phyloP scores from a whole-genome alignment of 2,329 filamentous ascomycete species.

The Cephalotrichum gorgonifer region DNA sequence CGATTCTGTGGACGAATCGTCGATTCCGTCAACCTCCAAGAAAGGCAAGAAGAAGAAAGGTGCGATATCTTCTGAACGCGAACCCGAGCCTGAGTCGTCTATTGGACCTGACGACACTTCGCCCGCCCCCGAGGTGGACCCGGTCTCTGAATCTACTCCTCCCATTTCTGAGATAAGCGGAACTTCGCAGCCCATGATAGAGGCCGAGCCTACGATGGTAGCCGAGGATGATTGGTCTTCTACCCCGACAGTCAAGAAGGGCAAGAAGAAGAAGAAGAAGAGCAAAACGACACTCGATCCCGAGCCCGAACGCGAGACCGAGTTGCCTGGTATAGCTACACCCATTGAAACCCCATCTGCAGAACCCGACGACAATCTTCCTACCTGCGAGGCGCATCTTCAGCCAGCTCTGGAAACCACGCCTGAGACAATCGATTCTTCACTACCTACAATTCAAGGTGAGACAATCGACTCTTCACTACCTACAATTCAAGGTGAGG shows the following conservation, averaged over 20 bases:
- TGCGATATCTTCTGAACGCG: no score
- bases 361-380: no score
- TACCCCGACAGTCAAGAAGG: background rate
- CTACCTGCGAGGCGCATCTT: no score
- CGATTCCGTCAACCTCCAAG: no score
- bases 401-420: no score
- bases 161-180: background rate
- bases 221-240: background rate
- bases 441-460: background rate
- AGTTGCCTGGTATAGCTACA: no score
- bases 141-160: background rate
- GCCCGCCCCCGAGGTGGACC: background rate
- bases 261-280: conserved; percentile 2
- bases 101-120: background rate
- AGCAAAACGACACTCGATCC: background rate
- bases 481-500: background rate
- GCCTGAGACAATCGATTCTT: background rate
- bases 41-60: no score
- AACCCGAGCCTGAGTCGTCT: no score
- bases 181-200: background rate
- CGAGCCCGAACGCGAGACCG: background rate
- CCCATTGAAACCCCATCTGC: no score
- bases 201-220: background rate
- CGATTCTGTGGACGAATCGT: no score
- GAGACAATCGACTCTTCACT: background rate